Evolutionary conservation across 2,329 filamentous ascomycete species (phyloP).

Genomic region (Fusarium citri): DNA sequence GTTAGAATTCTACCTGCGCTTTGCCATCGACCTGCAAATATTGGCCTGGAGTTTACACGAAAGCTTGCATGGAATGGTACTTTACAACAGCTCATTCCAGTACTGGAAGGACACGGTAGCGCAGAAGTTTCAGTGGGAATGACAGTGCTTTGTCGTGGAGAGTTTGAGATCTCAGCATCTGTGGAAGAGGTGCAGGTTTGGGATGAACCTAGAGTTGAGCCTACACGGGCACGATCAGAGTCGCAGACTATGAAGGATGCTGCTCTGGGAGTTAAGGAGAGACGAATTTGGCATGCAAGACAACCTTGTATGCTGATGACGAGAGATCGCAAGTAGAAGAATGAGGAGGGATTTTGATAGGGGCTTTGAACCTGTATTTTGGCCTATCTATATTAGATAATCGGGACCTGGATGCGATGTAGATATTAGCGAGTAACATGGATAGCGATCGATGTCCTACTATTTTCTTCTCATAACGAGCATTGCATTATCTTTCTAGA

Average conservation of each 20-base stretch:
- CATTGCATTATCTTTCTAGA: background rate
- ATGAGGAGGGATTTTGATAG: conserved; percentile 20
- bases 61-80: conserved; percentile 88
- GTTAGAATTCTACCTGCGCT: conserved; percentile 82
- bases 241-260: conserved; percentile 69
- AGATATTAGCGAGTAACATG: conserved; percentile 22
- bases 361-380: background rate
- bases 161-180: conserved; percentile 83
- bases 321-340: conserved; percentile 54
- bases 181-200: conserved; percentile 81
- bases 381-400: conserved; percentile 20
- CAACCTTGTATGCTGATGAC: conserved; percentile 67
- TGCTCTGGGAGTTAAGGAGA: conserved; percentile 68
- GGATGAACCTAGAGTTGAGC: conserved; percentile 49
- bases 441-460: conserved; percentile 25
- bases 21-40: conserved; percentile 75
- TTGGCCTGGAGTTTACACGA: conserved; percentile 83
- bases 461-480: background rate
- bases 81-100: conserved; percentile 78
- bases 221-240: conserved; percentile 59
- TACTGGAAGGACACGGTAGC: conserved; percentile 69
- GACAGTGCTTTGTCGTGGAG: conserved; percentile 80
- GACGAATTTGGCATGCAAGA: conserved; percentile 73
- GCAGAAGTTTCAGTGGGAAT: conserved; percentile 74
- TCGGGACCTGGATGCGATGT: conserved; percentile 12